Evolutionary conservation across 2,329 filamentous ascomycete species (phyloP).

Genomic region (Colletotrichum filicis): DNA sequence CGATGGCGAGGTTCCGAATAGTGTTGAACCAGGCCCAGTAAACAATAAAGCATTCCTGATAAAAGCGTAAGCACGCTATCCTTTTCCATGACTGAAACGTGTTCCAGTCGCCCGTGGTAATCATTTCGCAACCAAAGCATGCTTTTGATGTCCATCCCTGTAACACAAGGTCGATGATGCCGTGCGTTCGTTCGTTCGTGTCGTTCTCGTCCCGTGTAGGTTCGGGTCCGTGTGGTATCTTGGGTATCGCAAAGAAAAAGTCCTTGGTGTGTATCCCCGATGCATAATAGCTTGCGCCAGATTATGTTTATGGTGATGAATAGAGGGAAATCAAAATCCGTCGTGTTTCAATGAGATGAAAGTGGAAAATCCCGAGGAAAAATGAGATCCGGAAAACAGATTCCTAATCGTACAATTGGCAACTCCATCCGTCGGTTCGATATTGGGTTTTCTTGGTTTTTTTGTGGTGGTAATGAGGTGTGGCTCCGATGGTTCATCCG

Average conservation of each 20-base stretch:
- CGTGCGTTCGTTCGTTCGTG: constrained; percentile 34
- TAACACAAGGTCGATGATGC: constrained; percentile 21
- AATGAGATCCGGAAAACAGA: constrained; percentile 29
- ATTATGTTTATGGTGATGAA: constrained; percentile 35
- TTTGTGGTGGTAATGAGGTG: not conserved
- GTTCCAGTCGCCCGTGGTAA: constrained; percentile 12
- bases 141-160: constrained; percentile 28
- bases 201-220: constrained; percentile 25
- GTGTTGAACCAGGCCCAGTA: not conserved
- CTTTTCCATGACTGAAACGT: constrained; percentile 22
- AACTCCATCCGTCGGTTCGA: constrained; percentile 30
- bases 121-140: constrained; percentile 31
- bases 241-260: constrained; percentile 37
- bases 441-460: constrained; percentile 25
- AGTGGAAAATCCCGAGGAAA: constrained; percentile 27
- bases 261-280: constrained; percentile 33
- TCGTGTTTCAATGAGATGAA: constrained; percentile 15
- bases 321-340: constrained; percentile 34
- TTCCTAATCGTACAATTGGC: constrained; percentile 36
- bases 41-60: constrained; percentile 7
- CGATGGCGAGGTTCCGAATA: not conserved
- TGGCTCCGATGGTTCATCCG: constrained; percentile 20
- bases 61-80: constrained; percentile 5
- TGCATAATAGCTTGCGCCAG: constrained; percentile 35
- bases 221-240: constrained; percentile 28